Evolutionary conservation across 139 green algal genomes (phyloP).

Genomic region (Dunaliella sp.): DNA sequence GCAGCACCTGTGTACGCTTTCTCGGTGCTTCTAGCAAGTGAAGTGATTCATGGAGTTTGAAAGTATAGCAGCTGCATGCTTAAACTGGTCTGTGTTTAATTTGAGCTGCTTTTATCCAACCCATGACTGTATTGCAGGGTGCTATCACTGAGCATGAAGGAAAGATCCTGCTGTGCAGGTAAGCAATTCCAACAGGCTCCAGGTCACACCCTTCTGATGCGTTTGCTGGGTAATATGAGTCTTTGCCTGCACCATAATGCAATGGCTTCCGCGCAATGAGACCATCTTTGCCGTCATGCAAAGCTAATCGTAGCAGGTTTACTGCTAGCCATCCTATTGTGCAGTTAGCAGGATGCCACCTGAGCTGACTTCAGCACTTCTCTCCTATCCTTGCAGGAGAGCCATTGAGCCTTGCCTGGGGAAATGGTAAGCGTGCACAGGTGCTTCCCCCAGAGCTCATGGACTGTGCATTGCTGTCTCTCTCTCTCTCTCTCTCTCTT

Average conservation of each 20-base stretch:
- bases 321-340: no score
- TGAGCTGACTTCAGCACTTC: background rate
- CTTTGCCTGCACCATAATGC: background rate
- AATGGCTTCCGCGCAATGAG: background rate
- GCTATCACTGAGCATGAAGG: constrained; percentile 78
- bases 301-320: no score
- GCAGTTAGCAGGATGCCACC: background rate
- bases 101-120: background rate
- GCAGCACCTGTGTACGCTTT: background rate
- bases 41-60: background rate
- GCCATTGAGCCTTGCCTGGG: constrained; percentile 86
- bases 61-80: background rate
- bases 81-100: background rate
- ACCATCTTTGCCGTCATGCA: background rate
- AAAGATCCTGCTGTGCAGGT: constrained; percentile 77
- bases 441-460: no score
- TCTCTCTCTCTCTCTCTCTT: background rate
- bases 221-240: background rate
- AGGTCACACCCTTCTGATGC: background rate
- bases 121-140: constrained; percentile 36
- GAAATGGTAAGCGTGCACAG: constrained; percentile 70
- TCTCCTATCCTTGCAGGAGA: constrained; percentile 22
- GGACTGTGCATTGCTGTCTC: background rate
- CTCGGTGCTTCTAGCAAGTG: background rate
- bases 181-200: no score